Evolutionary conservation across 371 early-diverging fungal genomes (phyloP), one percentile per base, ranked within the genome.

Genomic region (Funneliformis caledonium): DNA sequence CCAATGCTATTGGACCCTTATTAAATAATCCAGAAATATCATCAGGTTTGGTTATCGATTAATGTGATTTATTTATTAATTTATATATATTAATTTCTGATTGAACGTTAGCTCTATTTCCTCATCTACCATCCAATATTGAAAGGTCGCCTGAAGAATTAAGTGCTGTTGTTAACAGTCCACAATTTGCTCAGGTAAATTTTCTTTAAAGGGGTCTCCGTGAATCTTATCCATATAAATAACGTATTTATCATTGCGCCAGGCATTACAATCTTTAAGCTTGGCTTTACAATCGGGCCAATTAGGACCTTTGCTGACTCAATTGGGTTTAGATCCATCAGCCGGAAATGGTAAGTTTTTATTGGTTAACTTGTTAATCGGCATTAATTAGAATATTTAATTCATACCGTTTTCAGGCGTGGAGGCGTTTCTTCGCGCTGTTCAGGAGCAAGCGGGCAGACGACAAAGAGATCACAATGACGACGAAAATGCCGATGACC

Each of bases 201-300:
- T 43, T 10, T 61, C 9, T 33, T 70, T 11, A 37, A 37, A 37
- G 37, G 37, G 37, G 37, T 43, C 26, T 0, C n/a, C 43, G 4
- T 65, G 31, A 33, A 56, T 45, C 8, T 12, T 48, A 19, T 67
- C 6, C 37, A 60, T 2, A 12, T 67, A 69, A 10, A 56, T 45
- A 72, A 11, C n/a, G 50, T 61, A 50, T 31, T 69, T 68, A 43
- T 14, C 14, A 1, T 31, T n/a, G 59, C 59, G 48, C 8, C 45
- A 93, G 84, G 89, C 94, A 52, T 83, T 94, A 59, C 89, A 88
- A 12, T 86, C 90, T 1, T 83, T 95, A 76, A 89, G 90, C 77
- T 84, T 84, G 31, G 92, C 93, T 45, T 86, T 95, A 42, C 88
- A 92, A 80, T 89, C 92, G 11, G 95, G 94, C 7, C 91, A 91